Percentiles rank a stretch among this genome's conserved stretches.
Conservation (phyloP, 495 filamentous ascomycete genomes). For the Oleoguttula mirabilis region DNA sequence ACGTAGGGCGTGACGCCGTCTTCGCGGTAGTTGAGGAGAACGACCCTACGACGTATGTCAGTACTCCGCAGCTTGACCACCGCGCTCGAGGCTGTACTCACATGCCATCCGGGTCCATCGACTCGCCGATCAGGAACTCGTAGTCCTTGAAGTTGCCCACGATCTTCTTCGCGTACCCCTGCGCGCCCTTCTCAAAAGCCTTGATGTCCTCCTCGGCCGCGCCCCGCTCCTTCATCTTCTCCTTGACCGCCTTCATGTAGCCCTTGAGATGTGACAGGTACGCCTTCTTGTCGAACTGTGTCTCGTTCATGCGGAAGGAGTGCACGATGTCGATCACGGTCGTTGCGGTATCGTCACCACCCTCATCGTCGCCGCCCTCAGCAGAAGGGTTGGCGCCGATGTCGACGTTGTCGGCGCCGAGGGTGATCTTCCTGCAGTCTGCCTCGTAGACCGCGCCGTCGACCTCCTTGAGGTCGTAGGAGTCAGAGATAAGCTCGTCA, state of each 20-base stretch:
- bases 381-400: conserved; percentile 96
- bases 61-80: too few relatives aligned
- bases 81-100: too few relatives aligned
- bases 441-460: conserved; percentile 72
- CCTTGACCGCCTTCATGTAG: conserved; percentile 84
- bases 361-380: conserved; percentile 73
- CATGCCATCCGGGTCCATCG: conserved; percentile 89
- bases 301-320: conserved; percentile 75
- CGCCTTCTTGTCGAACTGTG: conserved; percentile 69
- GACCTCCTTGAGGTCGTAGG: conserved; percentile 63
- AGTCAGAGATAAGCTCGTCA: conserved; percentile 95
- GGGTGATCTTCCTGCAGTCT: conserved; percentile 77
- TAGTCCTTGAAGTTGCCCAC: conserved; percentile 80
- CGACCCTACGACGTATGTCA: conserved; percentile 48
- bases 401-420: conserved; percentile 67
- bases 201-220: conserved; percentile 52
- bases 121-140: conserved; percentile 85
- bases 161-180: conserved; percentile 63
- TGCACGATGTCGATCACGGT: conserved; percentile 91
- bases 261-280: conserved; percentile 75
- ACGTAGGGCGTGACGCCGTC: conserved; percentile 86
- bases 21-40: conserved; percentile 94
- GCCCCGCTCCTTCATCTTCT: conserved; percentile 48
- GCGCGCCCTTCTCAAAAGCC: conserved; percentile 63
- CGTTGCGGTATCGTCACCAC: conserved; percentile 50